phyloP scores from a whole-genome alignment of 768 basidiomycete genomes.

The Tricholomella constricta region DNA sequence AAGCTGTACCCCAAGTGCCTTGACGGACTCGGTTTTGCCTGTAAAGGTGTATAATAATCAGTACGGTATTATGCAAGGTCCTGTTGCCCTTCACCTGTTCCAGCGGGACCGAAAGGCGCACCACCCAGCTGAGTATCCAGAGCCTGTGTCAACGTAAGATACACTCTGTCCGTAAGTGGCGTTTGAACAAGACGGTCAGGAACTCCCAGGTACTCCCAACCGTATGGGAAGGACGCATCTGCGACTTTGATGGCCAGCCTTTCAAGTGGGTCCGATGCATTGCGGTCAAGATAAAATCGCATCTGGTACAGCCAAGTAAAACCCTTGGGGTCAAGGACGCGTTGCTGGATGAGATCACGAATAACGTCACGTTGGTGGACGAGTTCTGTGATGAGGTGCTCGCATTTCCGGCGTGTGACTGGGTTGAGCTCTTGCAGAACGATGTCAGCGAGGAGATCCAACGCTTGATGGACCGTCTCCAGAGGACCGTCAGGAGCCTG shows the following conservation, averaged over 20 bases:
- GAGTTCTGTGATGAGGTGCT: conserved; percentile 97
- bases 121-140: conserved; percentile 94
- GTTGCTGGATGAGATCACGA: conserved; percentile 71
- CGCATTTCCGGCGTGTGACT: conserved; percentile 96
- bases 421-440: conserved; percentile 87
- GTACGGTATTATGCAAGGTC: conserved; percentile 5
- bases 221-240: conserved; percentile 92
- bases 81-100: conserved; percentile 65
- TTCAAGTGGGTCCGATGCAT: conserved; percentile 74
- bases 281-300: conserved; percentile 90
- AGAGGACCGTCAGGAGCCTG: conserved; percentile 65
- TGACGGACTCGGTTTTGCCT: conserved; percentile 99
- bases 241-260: conserved; percentile 82
- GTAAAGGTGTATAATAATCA: conserved; percentile 7
- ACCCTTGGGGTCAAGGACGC: conserved; percentile 61
- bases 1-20: conserved; percentile 95
- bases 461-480: conserved; percentile 73
- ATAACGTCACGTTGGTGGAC: conserved; percentile 98
- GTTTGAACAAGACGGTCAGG: conserved; percentile 97
- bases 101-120: conserved; percentile 97
- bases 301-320: conserved; percentile 98
- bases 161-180: conserved; percentile 94
- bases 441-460: conserved; percentile 96
- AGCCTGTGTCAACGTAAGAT: conserved; percentile 95
- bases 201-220: conserved; percentile 98